phyloP scores from a whole-genome alignment of 2,329 filamentous ascomycete species.

The Fusarium nygamai region DNA sequence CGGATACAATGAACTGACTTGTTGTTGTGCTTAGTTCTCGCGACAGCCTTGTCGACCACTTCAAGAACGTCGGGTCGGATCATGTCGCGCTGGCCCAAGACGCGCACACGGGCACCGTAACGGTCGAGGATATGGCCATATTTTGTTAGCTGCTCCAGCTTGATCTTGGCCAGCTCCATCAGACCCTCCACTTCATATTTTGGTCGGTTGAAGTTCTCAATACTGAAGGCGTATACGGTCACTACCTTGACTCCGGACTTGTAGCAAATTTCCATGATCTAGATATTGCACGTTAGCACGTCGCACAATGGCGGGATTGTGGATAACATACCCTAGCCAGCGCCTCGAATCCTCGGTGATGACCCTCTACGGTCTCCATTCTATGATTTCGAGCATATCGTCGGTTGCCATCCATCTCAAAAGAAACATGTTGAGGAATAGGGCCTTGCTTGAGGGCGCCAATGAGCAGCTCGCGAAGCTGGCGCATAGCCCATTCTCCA shows the following conservation, averaged over 20 bases:
- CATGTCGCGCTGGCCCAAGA: conserved; percentile 85
- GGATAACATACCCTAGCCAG: conserved; percentile 78
- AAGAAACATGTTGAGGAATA: conserved; percentile 95
- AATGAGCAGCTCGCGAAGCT: conserved; percentile 85
- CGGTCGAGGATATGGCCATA: conserved; percentile 93
- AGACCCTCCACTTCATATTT: conserved; percentile 96
- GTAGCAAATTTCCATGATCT: conserved; percentile 98
- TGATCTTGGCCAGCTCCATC: conserved; percentile 98
- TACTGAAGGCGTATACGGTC: conserved; percentile 97
- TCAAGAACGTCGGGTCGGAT: conserved; percentile 88
- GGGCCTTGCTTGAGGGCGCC: conserved; percentile 89
- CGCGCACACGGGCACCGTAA: conserved; percentile 87
- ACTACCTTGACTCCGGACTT: conserved; percentile 96
- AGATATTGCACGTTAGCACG: conserved; percentile 14
- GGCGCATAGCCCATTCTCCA: conserved; percentile 85
- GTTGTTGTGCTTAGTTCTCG: conserved; percentile 87
- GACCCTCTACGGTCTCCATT: conserved; percentile 96
- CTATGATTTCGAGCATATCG: conserved; percentile 89
- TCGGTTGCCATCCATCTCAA: conserved; percentile 98
- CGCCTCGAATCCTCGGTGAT: conserved; percentile 95
- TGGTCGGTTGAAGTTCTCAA: conserved; percentile 98
- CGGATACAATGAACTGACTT: conserved; percentile 60
- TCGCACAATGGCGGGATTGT: conserved; percentile 38
- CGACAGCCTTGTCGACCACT: conserved; percentile 85
- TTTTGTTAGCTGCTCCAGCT: conserved; percentile 88